Conservation (phyloP, 257 asterid species). For the Nicotiana tabacum region DNA sequence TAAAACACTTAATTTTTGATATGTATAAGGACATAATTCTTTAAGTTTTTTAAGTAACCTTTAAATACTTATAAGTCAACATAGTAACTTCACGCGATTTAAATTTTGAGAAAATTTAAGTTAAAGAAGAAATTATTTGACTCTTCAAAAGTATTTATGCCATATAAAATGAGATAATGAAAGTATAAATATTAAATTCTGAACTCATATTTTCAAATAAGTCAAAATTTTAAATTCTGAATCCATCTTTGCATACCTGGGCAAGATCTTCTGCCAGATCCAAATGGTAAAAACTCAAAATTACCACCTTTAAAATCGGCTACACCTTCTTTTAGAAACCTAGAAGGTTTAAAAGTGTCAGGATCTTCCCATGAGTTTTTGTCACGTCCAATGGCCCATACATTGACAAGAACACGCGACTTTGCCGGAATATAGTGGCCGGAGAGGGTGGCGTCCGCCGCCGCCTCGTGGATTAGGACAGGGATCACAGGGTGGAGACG, state of each 20-base stretch:
- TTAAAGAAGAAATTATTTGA: no score
- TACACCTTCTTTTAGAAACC: constrained; percentile 29
- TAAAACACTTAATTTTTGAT: no score
- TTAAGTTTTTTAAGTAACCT: no score
- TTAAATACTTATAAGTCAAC: no score
- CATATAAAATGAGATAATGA: no score
- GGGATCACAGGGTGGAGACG: constrained; percentile 59
- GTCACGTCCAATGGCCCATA: constrained; percentile 52
- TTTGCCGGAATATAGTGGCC: constrained; percentile 38
- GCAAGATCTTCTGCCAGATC: constrained; percentile 50
- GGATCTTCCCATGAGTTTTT: constrained; percentile 37
- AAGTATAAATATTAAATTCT: neutral
- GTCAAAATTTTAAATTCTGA: neutral
- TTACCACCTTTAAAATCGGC: constrained; percentile 37
- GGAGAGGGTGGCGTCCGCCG: constrained; percentile 22
- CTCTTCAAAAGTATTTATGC: no score
- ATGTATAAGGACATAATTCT: no score
- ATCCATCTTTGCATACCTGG: constrained; percentile 18
- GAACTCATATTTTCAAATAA: neutral
- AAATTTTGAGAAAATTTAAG: no score
- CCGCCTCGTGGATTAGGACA: constrained; percentile 41
- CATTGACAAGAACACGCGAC: constrained; percentile 41
- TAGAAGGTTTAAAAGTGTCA: constrained; percentile 28
- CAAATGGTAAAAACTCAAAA: constrained; percentile 48
- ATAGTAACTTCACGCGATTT: no score